These are phyloP conservation scores for Ascochyta lentis DNA, from an alignment of 2,329 filamentous ascomycete genomes.

Conservation along the genomic window DNA sequence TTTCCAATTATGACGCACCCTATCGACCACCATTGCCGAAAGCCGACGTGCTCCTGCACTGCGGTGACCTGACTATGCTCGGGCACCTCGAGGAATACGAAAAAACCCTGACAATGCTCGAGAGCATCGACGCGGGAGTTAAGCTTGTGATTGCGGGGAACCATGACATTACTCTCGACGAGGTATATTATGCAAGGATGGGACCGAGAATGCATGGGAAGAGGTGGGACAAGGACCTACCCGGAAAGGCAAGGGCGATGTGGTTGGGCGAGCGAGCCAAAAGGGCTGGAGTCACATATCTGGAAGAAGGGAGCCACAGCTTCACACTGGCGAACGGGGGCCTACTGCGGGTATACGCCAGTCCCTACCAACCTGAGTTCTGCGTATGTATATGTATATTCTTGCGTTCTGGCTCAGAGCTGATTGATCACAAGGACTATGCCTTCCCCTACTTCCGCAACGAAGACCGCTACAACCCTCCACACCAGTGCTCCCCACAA, in stretches of 20 bases:
- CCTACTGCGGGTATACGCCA: conserved; percentile 58
- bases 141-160: conserved; percentile 70
- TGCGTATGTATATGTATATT: conserved; percentile 37
- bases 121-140: conserved; percentile 58
- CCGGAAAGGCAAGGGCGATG: conserved; percentile 50
- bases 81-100: conserved; percentile 58
- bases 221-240: conserved; percentile 27
- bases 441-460: conserved; percentile 61
- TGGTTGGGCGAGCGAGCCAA: conserved; percentile 56
- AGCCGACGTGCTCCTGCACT: conserved; percentile 63
- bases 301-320: conserved; percentile 61
- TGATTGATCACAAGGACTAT: conserved; percentile 43
- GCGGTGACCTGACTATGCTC: conserved; percentile 64
- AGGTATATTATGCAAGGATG: conserved; percentile 52
- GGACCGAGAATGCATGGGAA: conserved; percentile 36
- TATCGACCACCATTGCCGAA: conserved; percentile 54
- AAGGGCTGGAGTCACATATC: conserved; percentile 58
- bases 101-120: conserved; percentile 56
- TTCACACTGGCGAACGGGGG: conserved; percentile 60
- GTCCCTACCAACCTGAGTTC: conserved; percentile 64
- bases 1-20: conserved; percentile 12
- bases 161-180: conserved; percentile 66
- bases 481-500: conserved; percentile 34
- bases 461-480: conserved; percentile 61
- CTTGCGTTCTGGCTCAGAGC: not conserved